Conservation (phyloP, 202 grass and related monocot species). For the Elaeis oleifera region DNA sequence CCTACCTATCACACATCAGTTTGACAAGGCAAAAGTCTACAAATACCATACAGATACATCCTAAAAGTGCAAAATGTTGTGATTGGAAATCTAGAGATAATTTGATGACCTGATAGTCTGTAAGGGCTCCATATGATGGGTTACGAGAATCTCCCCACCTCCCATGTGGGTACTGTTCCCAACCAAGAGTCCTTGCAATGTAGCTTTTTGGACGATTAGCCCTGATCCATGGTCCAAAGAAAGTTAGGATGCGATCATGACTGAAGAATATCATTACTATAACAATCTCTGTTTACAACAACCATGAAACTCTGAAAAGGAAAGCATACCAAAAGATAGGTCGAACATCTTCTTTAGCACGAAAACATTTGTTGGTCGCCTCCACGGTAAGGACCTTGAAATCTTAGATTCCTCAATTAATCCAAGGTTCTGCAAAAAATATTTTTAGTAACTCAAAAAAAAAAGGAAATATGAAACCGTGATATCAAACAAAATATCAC, state of each 20-base stretch:
- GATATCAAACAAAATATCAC: constrained; percentile 27
- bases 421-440: constrained; percentile 58
- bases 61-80: neutral
- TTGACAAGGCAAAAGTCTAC: too few relatives aligned
- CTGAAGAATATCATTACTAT: too few relatives aligned
- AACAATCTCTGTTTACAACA: neutral
- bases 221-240: constrained; percentile 32
- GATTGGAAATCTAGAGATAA: neutral
- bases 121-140: constrained; percentile 65
- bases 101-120: constrained; percentile 47
- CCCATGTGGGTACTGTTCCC: constrained; percentile 77
- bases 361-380: constrained; percentile 63
- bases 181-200: constrained; percentile 62
- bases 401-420: constrained; percentile 70
- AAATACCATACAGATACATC: too few relatives aligned
- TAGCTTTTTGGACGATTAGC: constrained; percentile 93
- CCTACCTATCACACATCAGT: too few relatives aligned
- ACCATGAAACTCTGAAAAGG: constrained; percentile 5
- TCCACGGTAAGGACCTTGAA: constrained; percentile 74
- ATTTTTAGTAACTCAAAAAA: constrained; percentile 10
- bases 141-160: constrained; percentile 77
- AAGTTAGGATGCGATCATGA: neutral
- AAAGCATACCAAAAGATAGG: constrained; percentile 76
- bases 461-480: constrained; percentile 16
- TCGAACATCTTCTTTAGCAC: constrained; percentile 78